phyloP scores from a whole-genome alignment of 2,329 filamentous ascomycete genomes.

The Aspergillus ochraceoroseus region DNA sequence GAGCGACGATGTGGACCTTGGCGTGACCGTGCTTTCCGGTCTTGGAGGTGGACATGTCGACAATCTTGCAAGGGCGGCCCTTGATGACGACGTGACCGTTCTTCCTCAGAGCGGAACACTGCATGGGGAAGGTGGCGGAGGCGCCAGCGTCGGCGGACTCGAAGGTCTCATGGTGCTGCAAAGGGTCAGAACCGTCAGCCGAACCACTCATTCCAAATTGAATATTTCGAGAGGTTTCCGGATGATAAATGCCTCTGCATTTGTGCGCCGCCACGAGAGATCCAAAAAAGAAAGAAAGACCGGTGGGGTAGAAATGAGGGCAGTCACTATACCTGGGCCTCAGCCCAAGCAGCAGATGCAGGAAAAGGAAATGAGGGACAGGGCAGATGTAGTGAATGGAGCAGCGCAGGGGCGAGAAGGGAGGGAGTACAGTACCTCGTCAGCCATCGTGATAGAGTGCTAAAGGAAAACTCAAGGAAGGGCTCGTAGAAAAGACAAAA shows the following conservation, averaged over 20 bases:
- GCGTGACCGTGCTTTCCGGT: slow-evolving; percentile 99
- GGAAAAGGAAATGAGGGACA: slow-evolving; percentile 19
- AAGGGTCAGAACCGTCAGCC: slow-evolving; percentile 11
- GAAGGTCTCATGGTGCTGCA: slow-evolving; percentile 71
- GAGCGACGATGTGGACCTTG: slow-evolving; percentile 97
- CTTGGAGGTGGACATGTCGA: slow-evolving; percentile 99
- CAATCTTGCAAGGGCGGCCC: slow-evolving; percentile 98
- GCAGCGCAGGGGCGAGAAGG: slow-evolving; percentile 20
- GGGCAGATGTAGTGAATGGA: slow-evolving; percentile 3
- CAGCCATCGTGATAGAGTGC: slow-evolving; percentile 56
- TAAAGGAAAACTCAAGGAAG: slow-evolving; percentile 18
- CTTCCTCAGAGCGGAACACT: slow-evolving; percentile 99
- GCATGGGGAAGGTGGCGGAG: slow-evolving; percentile 91
- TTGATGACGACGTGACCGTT: slow-evolving; percentile 99
- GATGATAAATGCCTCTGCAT: slow-evolving; percentile 5
- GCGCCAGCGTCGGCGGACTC: slow-evolving; percentile 94
- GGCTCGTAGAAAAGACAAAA: slow-evolving; percentile 19
- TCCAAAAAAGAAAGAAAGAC: slow-evolving; percentile 4
- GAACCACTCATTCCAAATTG: neutral
- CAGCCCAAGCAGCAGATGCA: slow-evolving; percentile 25
- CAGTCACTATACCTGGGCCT: slow-evolving; percentile 27
- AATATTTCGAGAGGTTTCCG: neutral
- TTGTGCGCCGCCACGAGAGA: slow-evolving; percentile 18
- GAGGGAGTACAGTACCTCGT: slow-evolving; percentile 54
- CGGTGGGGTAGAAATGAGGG: slow-evolving; percentile 11